Evolutionary conservation across 164 flowering plant genomes (phyloP).

Genomic region (Magnolia sinica): DNA sequence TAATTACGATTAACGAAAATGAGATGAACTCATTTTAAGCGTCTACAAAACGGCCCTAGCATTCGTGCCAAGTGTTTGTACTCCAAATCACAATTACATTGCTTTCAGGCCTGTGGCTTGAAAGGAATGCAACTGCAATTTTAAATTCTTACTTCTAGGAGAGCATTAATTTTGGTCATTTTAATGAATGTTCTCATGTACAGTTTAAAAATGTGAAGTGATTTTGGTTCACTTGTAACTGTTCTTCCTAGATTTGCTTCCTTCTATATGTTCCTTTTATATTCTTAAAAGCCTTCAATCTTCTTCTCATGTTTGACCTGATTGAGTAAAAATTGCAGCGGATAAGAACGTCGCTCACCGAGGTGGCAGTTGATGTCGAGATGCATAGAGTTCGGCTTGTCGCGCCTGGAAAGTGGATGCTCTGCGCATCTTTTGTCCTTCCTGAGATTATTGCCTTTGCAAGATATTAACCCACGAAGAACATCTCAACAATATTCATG

Average conservation of each 20-base stretch:
- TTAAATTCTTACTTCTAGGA: not conserved
- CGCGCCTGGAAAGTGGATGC: slow-evolving; percentile 96
- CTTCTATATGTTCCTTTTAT: not conserved
- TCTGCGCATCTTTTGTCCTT: slow-evolving; percentile 82
- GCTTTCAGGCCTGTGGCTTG: no score
- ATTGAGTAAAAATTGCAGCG: slow-evolving; percentile 41
- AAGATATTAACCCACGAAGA: not conserved
- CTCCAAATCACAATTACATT: no score
- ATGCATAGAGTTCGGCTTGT: slow-evolving; percentile 83
- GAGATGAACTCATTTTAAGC: no score
- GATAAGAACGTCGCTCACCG: slow-evolving; percentile 62
- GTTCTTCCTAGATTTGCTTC: not conserved
- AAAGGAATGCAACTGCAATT: no score
- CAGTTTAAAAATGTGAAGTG: not conserved
- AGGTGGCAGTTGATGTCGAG: slow-evolving; percentile 62
- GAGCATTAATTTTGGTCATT: not conserved
- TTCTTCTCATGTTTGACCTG: not conserved
- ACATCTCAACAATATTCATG: no score
- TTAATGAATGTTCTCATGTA: not conserved
- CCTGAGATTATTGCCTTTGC: slow-evolving; percentile 67
- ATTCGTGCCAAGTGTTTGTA: no score
- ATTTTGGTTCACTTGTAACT: not conserved
- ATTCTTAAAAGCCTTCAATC: not conserved
- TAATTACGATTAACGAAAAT: no score
- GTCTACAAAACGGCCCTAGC: no score